Evolutionary conservation across 2,329 filamentous ascomycete genomes (phyloP).

Genomic region (Neonectria magnoliae): DNA sequence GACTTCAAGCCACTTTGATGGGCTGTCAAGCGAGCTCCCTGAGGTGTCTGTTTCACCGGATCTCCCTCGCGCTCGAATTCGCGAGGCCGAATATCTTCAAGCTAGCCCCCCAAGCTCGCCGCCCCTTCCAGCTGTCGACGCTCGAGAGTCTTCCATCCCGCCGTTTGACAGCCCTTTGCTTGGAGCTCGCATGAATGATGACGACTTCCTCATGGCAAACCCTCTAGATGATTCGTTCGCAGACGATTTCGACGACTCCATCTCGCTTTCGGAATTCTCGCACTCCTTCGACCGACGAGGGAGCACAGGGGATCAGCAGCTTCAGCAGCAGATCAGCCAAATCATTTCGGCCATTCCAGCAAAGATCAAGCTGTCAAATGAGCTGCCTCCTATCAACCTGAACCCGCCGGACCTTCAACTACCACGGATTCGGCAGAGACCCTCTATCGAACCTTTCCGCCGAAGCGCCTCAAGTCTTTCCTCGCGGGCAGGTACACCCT

Average conservation of each 20-base stretch:
- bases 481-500: conserved; percentile 69
- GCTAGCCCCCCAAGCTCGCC: conserved; percentile 62
- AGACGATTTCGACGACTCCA: conserved; percentile 58
- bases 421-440: conserved; percentile 56
- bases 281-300: conserved; percentile 42
- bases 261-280: conserved; percentile 45
- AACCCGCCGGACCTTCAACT: conserved; percentile 68
- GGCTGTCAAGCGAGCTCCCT: conserved; percentile 54
- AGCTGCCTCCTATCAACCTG: conserved; percentile 60
- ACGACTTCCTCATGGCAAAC: conserved; percentile 51
- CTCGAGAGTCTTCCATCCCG: conserved; percentile 48
- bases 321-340: conserved; percentile 82
- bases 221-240: conserved; percentile 57
- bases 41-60: conserved; percentile 58
- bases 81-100: conserved; percentile 48
- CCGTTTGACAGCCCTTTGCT: conserved; percentile 60
- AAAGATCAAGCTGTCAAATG: conserved; percentile 77
- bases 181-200: conserved; percentile 52
- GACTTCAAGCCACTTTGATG: conserved; percentile 51
- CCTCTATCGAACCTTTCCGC: conserved; percentile 55
- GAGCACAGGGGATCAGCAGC: conserved; percentile 68
- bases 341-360: conserved; percentile 82
- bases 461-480: conserved; percentile 64
- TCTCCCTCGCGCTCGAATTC: conserved; percentile 43
- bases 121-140: conserved; percentile 41